Evolutionary conservation across 2,329 filamentous ascomycete species (phyloP).

Genomic region (Arachnopeziza araneosa): DNA sequence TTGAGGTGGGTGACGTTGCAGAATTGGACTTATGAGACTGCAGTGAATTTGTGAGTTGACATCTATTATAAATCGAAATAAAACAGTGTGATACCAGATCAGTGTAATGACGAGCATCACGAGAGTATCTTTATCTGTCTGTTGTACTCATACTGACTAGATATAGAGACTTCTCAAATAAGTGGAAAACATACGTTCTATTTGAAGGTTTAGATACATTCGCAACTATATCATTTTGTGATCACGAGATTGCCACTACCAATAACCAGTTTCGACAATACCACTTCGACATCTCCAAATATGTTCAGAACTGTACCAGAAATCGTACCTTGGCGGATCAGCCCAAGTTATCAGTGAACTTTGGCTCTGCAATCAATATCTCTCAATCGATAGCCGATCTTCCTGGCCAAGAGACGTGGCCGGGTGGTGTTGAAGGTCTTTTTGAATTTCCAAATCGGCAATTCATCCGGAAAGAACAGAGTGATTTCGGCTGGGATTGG

Average conservation of each 20-base stretch:
- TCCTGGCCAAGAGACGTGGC: conserved; percentile 41
- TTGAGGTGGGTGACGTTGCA: conserved; percentile 51
- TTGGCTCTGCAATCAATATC: conserved; percentile 50
- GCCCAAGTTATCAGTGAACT: conserved; percentile 38
- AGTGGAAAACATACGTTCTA: conserved; percentile 45
- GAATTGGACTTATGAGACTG: conserved; percentile 58
- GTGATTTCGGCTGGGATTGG: conserved; percentile 62
- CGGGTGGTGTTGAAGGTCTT: conserved; percentile 39
- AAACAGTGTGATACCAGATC: too few relatives aligned
- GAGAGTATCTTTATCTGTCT: too few relatives aligned
- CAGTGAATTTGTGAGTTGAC: conserved; percentile 37
- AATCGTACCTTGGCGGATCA: conserved; percentile 31
- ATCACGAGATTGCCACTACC: conserved; percentile 46
- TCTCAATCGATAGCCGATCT: conserved; percentile 44
- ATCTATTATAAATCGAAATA: not conserved
- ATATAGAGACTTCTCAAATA: conserved; percentile 27
- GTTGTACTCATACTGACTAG: not conserved
- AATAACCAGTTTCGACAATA: conserved; percentile 61
- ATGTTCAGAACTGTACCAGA: conserved; percentile 37
- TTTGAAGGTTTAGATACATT: conserved; percentile 61
- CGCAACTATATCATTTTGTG: conserved; percentile 49
- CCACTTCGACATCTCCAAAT: conserved; percentile 48
- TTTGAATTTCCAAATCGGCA: conserved; percentile 49
- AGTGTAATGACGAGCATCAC: too few relatives aligned
- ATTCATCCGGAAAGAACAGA: conserved; percentile 56